Conservation (phyloP, 257 asterid species). For the Solanum sitiens region DNA sequence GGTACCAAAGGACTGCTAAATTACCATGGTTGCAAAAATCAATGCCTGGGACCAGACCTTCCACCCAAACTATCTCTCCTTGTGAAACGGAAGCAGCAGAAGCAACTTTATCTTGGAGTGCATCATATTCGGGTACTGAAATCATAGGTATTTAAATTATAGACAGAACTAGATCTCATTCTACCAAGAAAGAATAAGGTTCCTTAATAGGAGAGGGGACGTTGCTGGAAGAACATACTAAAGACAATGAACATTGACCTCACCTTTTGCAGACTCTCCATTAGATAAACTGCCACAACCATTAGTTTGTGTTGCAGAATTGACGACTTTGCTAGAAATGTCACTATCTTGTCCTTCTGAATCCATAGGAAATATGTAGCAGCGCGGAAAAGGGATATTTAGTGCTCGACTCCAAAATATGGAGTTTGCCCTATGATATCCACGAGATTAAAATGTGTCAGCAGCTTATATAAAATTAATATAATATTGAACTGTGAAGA, state of each 20-base stretch:
- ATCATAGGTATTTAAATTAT: not conserved
- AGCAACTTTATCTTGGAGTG: conserved; percentile 27
- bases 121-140: conserved; percentile 6
- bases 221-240: not conserved
- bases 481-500: not conserved
- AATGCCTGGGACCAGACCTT: conserved; percentile 97
- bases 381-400: conserved; percentile 68
- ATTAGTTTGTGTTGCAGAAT: conserved; percentile 11
- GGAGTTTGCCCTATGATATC: conserved; percentile 76
- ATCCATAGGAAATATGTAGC: conserved; percentile 34
- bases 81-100: conserved; percentile 26
- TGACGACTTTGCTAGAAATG: not conserved
- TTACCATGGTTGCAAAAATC: conserved; percentile 99
- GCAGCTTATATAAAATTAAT: not conserved
- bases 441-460: not conserved
- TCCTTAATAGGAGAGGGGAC: not conserved
- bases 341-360: conserved; percentile 24
- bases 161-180: not conserved
- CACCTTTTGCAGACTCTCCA: conserved; percentile 33
- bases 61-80: conserved; percentile 67
- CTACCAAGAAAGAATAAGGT: not conserved
- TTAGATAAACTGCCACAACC: conserved; percentile 24
- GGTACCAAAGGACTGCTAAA: not conserved
- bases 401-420: conserved; percentile 95
- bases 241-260: conserved; percentile 8